A percentile compares a stretch with the other conserved stretches of the same genome.
phyloP scores from a whole-genome alignment of 2,329 filamentous ascomycete genomes.

The Celoporthe dispersa region DNA sequence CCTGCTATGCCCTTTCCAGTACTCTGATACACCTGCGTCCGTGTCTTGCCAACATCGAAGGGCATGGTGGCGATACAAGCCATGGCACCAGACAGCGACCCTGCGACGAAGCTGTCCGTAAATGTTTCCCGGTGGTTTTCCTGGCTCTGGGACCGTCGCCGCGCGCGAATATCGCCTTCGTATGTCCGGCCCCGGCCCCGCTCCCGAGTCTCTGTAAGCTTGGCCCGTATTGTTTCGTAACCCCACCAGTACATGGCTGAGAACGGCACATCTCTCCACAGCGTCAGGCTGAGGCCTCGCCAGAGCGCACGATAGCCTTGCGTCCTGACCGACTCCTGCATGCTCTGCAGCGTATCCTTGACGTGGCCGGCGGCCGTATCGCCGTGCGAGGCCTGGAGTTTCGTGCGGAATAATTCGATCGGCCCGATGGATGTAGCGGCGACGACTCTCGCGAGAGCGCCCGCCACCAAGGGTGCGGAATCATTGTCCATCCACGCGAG shows the following conservation, averaged over 20 bases:
- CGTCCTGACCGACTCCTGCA: slow-evolving; percentile 77
- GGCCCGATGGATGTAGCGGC: slow-evolving; percentile 85
- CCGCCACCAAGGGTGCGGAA: slow-evolving; percentile 80
- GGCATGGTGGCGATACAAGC: slow-evolving; percentile 90
- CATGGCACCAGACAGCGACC: slow-evolving; percentile 79
- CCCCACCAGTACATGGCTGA: slow-evolving; percentile 98
- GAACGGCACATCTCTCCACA: slow-evolving; percentile 97
- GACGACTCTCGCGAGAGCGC: slow-evolving; percentile 75
- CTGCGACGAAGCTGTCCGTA: slow-evolving; percentile 85
- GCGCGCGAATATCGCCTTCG: slow-evolving; percentile 45
- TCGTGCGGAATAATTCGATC: slow-evolving; percentile 91
- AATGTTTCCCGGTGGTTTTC: slow-evolving; percentile 80
- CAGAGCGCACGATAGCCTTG: slow-evolving; percentile 84
- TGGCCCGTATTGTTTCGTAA: slow-evolving; percentile 81
- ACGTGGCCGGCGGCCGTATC: slow-evolving; percentile 70
- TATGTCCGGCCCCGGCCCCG: slow-evolving; percentile 49
- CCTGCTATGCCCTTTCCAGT: slow-evolving; percentile 40
- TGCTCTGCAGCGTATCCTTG: slow-evolving; percentile 73
- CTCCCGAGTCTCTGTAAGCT: slow-evolving; percentile 71
- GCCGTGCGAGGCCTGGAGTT: slow-evolving; percentile 78
- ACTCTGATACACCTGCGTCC: slow-evolving; percentile 82
- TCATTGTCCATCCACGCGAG: slow-evolving; percentile 69
- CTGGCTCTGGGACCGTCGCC: slow-evolving; percentile 62
- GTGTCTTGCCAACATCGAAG: slow-evolving; percentile 96
- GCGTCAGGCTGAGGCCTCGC: slow-evolving; percentile 85